Percentiles rank a stretch among this genome's conserved stretches.
These are phyloP conservation scores for Diospyros lotus DNA, from an alignment of 148 eudicot species.

Conservation along the genomic window DNA sequence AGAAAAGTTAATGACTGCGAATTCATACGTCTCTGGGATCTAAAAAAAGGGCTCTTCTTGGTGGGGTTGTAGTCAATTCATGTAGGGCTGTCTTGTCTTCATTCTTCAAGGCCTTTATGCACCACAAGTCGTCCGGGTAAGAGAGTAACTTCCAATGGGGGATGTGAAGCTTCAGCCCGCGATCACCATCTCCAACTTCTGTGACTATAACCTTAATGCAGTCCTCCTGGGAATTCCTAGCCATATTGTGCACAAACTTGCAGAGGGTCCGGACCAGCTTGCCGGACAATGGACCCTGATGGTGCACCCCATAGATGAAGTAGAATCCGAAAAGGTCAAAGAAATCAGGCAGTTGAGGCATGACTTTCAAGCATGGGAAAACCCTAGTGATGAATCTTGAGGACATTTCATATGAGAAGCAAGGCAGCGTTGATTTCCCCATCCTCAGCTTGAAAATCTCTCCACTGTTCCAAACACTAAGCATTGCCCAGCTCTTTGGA, in stretches of 20 bases:
- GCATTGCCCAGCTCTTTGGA: constrained; percentile 30
- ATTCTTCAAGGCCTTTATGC: constrained; percentile 25
- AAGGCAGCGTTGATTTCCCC: constrained; percentile 18
- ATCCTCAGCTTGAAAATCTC: constrained; percentile 22
- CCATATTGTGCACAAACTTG: constrained; percentile 29
- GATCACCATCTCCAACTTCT: constrained; percentile 23
- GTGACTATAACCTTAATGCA: constrained; percentile 26
- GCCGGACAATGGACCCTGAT: constrained; percentile 23
- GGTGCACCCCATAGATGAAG: constrained; percentile 30
- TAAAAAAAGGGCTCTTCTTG: constrained; percentile 23
- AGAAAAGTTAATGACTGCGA: no score
- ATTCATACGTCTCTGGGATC: constrained; percentile 36
- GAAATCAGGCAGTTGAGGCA: constrained; percentile 19
- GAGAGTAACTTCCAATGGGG: constrained; percentile 33
- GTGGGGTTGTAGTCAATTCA: constrained; percentile 20
- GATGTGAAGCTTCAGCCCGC: constrained; percentile 16
- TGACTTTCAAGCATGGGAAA: constrained; percentile 18
- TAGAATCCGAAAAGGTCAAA: constrained; percentile 26
- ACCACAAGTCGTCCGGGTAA: constrained; percentile 33
- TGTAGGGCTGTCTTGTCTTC: constrained; percentile 4
- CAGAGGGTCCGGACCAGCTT: constrained; percentile 25
- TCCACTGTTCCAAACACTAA: constrained; percentile 34
- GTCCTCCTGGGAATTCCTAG: constrained; percentile 7
- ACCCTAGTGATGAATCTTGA: constrained; percentile 11
- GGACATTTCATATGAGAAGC: constrained; percentile 11